These are phyloP conservation scores for Aspergillus pseudotamarii DNA, from an alignment of 2,329 filamentous ascomycete species.

Conservation along the genomic window DNA sequence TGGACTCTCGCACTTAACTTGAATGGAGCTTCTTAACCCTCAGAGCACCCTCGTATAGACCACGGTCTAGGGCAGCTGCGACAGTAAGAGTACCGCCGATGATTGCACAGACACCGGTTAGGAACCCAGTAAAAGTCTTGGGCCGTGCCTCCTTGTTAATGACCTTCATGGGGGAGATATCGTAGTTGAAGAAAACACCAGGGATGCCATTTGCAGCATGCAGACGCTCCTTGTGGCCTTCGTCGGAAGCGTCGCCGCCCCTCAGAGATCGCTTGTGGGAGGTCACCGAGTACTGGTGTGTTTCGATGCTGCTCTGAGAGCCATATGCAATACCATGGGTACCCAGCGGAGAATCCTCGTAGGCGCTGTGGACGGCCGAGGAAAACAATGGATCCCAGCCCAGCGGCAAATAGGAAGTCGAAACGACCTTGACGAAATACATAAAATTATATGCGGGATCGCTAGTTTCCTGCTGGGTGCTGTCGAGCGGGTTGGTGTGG, in stretches of 20 bases:
- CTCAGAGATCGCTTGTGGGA: conserved; percentile 87
- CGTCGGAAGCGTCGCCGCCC: conserved; percentile 80
- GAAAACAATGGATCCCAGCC: conserved; percentile 73
- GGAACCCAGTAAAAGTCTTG: conserved; percentile 88
- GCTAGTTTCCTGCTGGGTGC: conserved; percentile 71
- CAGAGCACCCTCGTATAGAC: conserved; percentile 83
- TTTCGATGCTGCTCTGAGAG: conserved; percentile 82
- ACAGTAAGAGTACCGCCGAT: conserved; percentile 95
- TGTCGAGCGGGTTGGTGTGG: conserved; percentile 81
- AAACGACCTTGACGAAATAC: conserved; percentile 99
- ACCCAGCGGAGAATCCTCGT: conserved; percentile 66
- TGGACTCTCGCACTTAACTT: conserved; percentile 41
- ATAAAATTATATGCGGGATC: conserved; percentile 94
- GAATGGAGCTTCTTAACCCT: conserved; percentile 84
- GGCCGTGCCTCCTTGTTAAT: conserved; percentile 90
- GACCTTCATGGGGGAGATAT: conserved; percentile 99
- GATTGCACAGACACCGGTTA: conserved; percentile 91
- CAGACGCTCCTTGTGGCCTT: conserved; percentile 88
- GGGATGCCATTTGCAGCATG: conserved; percentile 92
- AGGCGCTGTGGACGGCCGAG: conserved; percentile 37
- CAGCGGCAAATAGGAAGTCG: conserved; percentile 89
- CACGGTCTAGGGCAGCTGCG: conserved; percentile 87
- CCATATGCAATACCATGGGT: conserved; percentile 67
- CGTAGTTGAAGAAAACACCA: conserved; percentile 98
- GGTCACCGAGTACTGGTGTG: conserved; percentile 97